Evolutionary conservation across 1,139 yeast species (phyloP).

Genomic region (Yamadazyma triangularis): DNA sequence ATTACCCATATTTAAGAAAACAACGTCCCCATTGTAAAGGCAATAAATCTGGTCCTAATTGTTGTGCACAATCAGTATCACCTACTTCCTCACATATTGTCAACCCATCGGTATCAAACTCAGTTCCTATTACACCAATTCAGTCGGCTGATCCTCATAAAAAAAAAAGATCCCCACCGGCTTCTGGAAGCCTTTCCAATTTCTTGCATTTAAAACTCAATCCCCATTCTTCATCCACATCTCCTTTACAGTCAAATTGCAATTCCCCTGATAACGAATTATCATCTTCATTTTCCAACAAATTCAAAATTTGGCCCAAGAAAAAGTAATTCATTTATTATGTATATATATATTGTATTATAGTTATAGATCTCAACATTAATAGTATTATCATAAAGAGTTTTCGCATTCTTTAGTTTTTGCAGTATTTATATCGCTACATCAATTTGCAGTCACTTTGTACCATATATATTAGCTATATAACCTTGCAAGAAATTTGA

Average conservation of each 20-base stretch:
- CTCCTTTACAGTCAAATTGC: background rate
- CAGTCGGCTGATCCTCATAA: background rate
- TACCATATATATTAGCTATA: too few species aligned
- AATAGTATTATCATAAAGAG: too few species aligned
- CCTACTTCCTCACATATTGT: too few species aligned
- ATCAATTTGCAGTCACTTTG: too few species aligned
- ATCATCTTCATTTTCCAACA: background rate
- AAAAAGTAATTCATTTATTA: background rate
- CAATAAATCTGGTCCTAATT: too few species aligned
- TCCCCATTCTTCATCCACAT: background rate
- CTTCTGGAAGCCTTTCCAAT: background rate
- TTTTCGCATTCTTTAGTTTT: too few species aligned
- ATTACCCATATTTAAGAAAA: conserved; percentile 14
- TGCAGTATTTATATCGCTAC: too few species aligned
- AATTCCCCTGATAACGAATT: background rate
- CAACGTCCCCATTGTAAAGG: too few species aligned
- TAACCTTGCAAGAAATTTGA: too few species aligned
- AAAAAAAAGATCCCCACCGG: background rate
- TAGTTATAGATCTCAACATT: too few species aligned
- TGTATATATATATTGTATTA: background rate
- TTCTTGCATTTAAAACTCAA: background rate
- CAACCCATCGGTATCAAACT: background rate
- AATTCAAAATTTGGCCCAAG: background rate
- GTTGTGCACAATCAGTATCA: too few species aligned
- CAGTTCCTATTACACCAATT: conserved; percentile 3